A percentile compares a stretch with the other conserved stretches of the same genome.
Conservation (phyloP, 768 basidiomycete species). For the Kwoniella mangroviensis region DNA sequence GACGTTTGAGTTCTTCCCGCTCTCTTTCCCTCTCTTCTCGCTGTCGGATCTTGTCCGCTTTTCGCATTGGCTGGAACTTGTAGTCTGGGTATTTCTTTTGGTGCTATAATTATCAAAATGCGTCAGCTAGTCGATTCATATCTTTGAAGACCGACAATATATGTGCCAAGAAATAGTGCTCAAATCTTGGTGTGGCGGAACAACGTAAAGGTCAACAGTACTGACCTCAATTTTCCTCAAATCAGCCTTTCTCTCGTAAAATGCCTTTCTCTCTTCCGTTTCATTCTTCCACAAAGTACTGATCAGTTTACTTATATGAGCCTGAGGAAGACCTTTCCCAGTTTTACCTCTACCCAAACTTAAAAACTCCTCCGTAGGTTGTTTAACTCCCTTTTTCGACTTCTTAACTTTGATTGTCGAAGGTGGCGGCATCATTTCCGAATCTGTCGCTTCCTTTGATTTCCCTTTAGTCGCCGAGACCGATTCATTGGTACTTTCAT, state of each 20-base stretch:
- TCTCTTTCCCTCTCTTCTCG: constrained; percentile 45
- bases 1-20: constrained; percentile 34
- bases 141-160: background rate
- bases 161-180: too few species aligned
- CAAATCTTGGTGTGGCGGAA: too few species aligned
- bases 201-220: background rate
- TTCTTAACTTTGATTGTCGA: constrained; percentile 29
- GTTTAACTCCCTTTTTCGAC: constrained; percentile 40
- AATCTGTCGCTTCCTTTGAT: constrained; percentile 1
- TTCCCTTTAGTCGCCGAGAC: constrained; percentile 18
- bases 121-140: background rate
- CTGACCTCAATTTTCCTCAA: constrained; percentile 57
- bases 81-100: constrained; percentile 50
- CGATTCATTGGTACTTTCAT: constrained; percentile 15
- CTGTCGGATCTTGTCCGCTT: constrained; percentile 48
- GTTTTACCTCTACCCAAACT: constrained; percentile 40
- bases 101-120: constrained; percentile 33
- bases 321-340: constrained; percentile 63
- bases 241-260: constrained; percentile 53
- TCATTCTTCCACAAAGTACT: constrained; percentile 70
- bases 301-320: constrained; percentile 69
- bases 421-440: constrained; percentile 53
- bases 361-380: constrained; percentile 38
- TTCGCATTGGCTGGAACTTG: constrained; percentile 55
- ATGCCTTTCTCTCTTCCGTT: constrained; percentile 60